phyloP scores from a whole-genome alignment of 805 yeast genomes.

The Candida xiaguanensis region DNA sequence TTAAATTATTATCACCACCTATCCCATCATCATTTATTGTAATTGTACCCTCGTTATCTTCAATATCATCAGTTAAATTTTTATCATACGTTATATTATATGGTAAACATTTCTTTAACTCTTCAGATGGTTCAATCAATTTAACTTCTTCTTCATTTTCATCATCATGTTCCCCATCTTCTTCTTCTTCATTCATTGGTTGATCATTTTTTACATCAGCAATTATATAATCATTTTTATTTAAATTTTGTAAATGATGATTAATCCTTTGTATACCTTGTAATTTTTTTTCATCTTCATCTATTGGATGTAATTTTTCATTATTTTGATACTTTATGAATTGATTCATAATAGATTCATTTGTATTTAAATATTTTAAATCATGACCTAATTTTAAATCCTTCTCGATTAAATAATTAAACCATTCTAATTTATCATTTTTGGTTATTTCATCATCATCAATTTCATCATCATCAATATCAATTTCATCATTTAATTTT shows the following conservation, averaged over 20 bases:
- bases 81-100: constrained; percentile 28
- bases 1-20: constrained; percentile 21
- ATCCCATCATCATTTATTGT: constrained; percentile 19
- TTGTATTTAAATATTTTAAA: constrained; percentile 29
- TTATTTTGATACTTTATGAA: constrained; percentile 25
- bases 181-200: constrained; percentile 12
- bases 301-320: constrained; percentile 26
- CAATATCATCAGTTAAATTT: constrained; percentile 12
- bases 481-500: constrained; percentile 19
- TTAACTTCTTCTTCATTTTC: neutral
- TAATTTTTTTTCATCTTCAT: constrained; percentile 7
- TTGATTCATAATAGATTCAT: constrained; percentile 19
- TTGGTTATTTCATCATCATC: constrained; percentile 16
- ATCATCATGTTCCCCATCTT: neutral
- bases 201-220: constrained; percentile 24
- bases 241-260: constrained; percentile 20
- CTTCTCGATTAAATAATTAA: constrained; percentile 34
- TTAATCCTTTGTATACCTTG: constrained; percentile 16
- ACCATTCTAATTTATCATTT: constrained; percentile 31
- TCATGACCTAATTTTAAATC: constrained; percentile 34
- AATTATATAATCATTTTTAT: constrained; percentile 29
- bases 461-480: constrained; percentile 18
- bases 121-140: constrained; percentile 18
- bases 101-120: constrained; percentile 23
- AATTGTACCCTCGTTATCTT: constrained; percentile 22